Percentiles rank a stretch among this genome's conserved stretches.
Conservation (phyloP, 2,329 filamentous ascomycete genomes). For the Emmonsia crescens region DNA sequence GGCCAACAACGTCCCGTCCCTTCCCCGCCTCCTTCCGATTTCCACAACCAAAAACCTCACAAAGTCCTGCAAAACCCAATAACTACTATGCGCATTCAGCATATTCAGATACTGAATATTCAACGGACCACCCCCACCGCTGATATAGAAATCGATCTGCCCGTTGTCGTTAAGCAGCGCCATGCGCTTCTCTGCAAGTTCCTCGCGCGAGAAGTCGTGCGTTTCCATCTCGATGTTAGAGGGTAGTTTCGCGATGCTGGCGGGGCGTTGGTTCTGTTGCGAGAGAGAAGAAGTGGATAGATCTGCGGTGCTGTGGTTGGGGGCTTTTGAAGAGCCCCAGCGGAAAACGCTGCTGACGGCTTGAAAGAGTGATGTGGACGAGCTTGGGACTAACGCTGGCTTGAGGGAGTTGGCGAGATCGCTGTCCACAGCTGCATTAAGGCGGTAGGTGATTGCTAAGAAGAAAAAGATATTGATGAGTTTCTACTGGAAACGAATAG, state of each 20-base stretch:
- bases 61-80: slow-evolving; percentile 82
- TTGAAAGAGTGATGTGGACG: slow-evolving; percentile 53
- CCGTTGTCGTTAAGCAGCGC: slow-evolving; percentile 89
- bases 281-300: slow-evolving; percentile 34
- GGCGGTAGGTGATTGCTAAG: slow-evolving; percentile 71
- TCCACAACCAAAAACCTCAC: slow-evolving; percentile 84
- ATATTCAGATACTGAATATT: slow-evolving; percentile 97
- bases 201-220: slow-evolving; percentile 86
- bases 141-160: slow-evolving; percentile 83
- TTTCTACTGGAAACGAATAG: slow-evolving; percentile 41
- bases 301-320: slow-evolving; percentile 54
- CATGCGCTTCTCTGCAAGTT: slow-evolving; percentile 81
- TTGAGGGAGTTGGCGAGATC: slow-evolving; percentile 67
- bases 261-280: slow-evolving; percentile 37
- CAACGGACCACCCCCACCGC: slow-evolving; percentile 71
- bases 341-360: slow-evolving; percentile 54
- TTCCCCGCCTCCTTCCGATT: slow-evolving; percentile 64
- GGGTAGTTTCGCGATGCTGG: slow-evolving; percentile 48
- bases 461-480: neutral
- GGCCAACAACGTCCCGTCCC: slow-evolving; percentile 42
- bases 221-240: slow-evolving; percentile 84
- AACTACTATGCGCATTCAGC: slow-evolving; percentile 88
- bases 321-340: slow-evolving; percentile 38
- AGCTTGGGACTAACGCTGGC: slow-evolving; percentile 66
- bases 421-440: slow-evolving; percentile 82